These are phyloP conservation scores for Aspergillus sparsus DNA, from an alignment of 495 filamentous ascomycete genomes.

Conservation along the genomic window DNA sequence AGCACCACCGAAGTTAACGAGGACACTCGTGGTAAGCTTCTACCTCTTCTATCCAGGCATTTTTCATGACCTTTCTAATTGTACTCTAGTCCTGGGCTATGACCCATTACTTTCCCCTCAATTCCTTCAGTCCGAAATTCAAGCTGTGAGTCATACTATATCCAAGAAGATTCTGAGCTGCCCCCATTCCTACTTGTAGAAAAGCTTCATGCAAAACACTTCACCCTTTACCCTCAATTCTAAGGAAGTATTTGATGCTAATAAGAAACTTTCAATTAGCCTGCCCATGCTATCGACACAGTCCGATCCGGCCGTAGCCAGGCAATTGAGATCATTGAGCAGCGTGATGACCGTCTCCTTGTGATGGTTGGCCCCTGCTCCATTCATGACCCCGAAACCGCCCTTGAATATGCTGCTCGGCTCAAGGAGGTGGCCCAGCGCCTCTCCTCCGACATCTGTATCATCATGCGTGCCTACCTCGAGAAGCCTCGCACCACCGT, in stretches of 20 bases:
- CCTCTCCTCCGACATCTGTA: constrained; percentile 78
- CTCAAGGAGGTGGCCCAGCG: constrained; percentile 73
- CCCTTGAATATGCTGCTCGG: constrained; percentile 80
- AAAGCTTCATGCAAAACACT: background rate
- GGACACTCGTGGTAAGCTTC: constrained; percentile 53
- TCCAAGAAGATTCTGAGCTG: background rate
- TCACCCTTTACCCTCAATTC: no score
- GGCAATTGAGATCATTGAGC: constrained; percentile 80
- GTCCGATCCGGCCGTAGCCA: constrained; percentile 83
- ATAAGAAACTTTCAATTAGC: constrained; percentile 32
- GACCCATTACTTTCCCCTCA: constrained; percentile 91
- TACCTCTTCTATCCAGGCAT: background rate
- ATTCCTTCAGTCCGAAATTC: constrained; percentile 85
- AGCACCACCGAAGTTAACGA: constrained; percentile 51
- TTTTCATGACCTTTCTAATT: constrained; percentile 9
- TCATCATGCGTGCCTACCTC: constrained; percentile 98
- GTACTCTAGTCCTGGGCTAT: constrained; percentile 78
- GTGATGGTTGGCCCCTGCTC: constrained; percentile 96
- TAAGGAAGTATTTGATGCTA: constrained; percentile 13
- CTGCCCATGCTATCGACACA: constrained; percentile 55
- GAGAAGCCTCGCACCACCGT: constrained; percentile 99
- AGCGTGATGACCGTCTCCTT: constrained; percentile 79
- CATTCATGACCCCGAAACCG: constrained; percentile 88
- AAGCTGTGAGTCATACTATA: constrained; percentile 62
- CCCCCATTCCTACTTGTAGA: background rate